Percentiles rank a stretch among this genome's conserved stretches.
Conservation (phyloP, 345 rosid species). For the Erucastrum elatum region DNA sequence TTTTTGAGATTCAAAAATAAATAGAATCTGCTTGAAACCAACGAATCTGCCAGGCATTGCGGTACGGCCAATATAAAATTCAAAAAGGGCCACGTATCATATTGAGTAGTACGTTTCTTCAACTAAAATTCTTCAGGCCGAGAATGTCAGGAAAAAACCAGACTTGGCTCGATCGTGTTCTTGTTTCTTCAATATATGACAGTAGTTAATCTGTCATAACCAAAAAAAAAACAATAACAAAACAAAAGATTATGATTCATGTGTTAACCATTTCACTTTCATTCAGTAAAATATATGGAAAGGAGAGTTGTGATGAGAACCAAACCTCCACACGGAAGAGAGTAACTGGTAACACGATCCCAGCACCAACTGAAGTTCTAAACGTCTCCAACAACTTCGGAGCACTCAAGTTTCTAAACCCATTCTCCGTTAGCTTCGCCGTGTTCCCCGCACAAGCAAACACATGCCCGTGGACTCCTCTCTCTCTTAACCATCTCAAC, state of each 20-base stretch:
- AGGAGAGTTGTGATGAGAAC: constrained; percentile 1
- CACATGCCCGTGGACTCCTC: constrained; percentile 84
- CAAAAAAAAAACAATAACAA: constrained; percentile 30
- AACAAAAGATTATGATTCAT: too few species aligned
- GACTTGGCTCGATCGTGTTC: constrained; percentile 62
- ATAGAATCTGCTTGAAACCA: not conserved
- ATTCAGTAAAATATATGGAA: too few species aligned
- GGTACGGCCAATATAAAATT: not conserved
- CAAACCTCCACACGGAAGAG: constrained; percentile 92
- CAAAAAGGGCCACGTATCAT: too few species aligned
- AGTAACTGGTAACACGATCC: constrained; percentile 77
- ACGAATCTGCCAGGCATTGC: not conserved
- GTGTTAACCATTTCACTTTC: not conserved
- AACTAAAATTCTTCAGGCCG: constrained; percentile 14
- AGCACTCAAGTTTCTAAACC: constrained; percentile 55
- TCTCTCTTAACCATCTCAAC: constrained; percentile 69
- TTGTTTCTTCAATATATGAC: constrained; percentile 59
- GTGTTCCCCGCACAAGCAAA: constrained; percentile 86
- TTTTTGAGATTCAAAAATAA: not conserved
- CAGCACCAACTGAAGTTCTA: constrained; percentile 81
- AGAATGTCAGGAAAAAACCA: constrained; percentile 61
- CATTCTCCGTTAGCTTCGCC: constrained; percentile 69
- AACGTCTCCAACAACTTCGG: constrained; percentile 57
- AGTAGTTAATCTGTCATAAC: constrained; percentile 59
- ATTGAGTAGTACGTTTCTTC: not conserved